These are phyloP conservation scores for Populus tomentosa DNA, from an alignment of 441 rosid genomes.

Conservation along the genomic window DNA sequence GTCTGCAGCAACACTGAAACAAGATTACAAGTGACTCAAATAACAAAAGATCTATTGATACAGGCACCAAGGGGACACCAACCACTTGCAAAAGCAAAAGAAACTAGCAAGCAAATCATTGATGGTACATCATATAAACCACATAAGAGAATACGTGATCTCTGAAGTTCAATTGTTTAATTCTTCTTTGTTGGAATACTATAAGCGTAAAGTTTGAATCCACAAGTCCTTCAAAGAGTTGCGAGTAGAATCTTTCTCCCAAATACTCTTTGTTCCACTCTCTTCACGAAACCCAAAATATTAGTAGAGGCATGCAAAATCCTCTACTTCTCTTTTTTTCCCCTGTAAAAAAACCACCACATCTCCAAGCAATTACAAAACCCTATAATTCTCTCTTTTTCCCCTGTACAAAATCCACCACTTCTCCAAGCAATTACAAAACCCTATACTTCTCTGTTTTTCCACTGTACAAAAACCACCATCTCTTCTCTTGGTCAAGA, in stretches of 20 bases:
- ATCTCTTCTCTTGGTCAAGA: background rate
- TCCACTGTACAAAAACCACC: background rate
- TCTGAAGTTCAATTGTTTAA: background rate
- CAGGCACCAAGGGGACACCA: background rate
- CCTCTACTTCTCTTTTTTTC: background rate
- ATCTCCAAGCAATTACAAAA: too few relatives aligned
- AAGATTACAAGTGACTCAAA: constrained; percentile 15
- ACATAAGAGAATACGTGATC: background rate
- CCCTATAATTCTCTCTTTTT: too few relatives aligned
- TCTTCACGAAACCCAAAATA: background rate
- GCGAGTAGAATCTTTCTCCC: background rate
- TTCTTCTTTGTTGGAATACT: background rate
- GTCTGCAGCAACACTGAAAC: constrained; percentile 38
- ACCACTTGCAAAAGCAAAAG: background rate
- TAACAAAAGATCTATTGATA: background rate
- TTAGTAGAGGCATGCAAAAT: background rate
- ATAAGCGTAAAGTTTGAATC: background rate
- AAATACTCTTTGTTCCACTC: background rate
- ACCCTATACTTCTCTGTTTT: background rate
- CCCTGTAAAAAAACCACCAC: too few relatives aligned
- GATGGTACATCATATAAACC: background rate
- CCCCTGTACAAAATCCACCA: background rate
- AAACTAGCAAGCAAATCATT: background rate
- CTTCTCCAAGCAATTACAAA: background rate
- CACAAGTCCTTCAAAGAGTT: background rate